phyloP scores from a whole-genome alignment of 352 stramenopile species.

The Phytopythium chamaehyphon region DNA sequence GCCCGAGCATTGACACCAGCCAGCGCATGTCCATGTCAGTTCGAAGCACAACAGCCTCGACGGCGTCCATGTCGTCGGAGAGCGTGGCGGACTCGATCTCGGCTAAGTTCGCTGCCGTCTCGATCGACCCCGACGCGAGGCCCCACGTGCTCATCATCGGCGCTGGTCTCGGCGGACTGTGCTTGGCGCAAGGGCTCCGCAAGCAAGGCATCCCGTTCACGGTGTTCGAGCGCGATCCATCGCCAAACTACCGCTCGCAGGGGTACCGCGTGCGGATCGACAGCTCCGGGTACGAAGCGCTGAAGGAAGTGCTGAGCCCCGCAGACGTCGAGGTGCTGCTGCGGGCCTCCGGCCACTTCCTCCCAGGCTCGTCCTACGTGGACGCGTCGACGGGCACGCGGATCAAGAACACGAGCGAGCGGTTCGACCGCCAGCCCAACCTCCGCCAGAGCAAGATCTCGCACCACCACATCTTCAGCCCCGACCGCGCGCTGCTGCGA shows the following conservation, averaged over 20 bases:
- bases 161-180: constrained; percentile 52
- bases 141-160: constrained; percentile 46
- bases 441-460: constrained; percentile 1
- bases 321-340: constrained; percentile 60
- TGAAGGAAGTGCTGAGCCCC: constrained; percentile 38
- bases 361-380: constrained; percentile 43
- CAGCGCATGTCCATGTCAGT: neutral
- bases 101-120: neutral
- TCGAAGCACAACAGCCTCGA: neutral
- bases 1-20: neutral
- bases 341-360: constrained; percentile 44
- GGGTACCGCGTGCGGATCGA: constrained; percentile 65
- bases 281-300: constrained; percentile 45
- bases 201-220: constrained; percentile 63
- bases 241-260: constrained; percentile 56
- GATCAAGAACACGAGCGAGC: constrained; percentile 10
- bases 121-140: constrained; percentile 9
- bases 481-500: constrained; percentile 40
- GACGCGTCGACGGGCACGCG: constrained; percentile 28
- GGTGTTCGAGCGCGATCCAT: constrained; percentile 58
- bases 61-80: neutral
- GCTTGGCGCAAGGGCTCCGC: constrained; percentile 53
- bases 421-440: constrained; percentile 9
- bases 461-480: constrained; percentile 41
- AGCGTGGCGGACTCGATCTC: neutral